Evolutionary conservation across 2,329 filamentous ascomycete genomes (phyloP), one percentile per base, ranked within the genome.

Genomic region (Beauveria varroae): DNA sequence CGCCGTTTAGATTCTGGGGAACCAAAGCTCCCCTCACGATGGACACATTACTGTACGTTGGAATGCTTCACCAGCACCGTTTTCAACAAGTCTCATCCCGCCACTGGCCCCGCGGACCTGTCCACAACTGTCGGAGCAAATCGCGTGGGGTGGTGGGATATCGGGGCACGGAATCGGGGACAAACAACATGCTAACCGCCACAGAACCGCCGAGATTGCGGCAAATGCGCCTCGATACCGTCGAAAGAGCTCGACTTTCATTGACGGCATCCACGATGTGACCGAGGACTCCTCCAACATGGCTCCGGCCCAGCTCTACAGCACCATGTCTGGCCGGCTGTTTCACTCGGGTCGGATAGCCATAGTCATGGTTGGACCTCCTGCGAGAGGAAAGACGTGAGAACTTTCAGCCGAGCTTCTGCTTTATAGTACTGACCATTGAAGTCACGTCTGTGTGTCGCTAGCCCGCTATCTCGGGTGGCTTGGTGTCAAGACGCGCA

Each of bases 321-420:
- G 92, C 74, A 99, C 95, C 58, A 96, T 98, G 83, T 98, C 93
- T 53, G 95, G 95, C 54, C 86, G 95, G 47, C 86, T 99, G 34
- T 99, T 99, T 73, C 95, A 99, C 75, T 97, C 95, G 24, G 95
- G 95, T 53, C 87, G 93, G 62, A 99, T 99, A 72, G 93, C 93
- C 53, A 98, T 99, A 68, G 93, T 95, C 66, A 97, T 96, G 73
- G 95, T 98, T 67, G 95, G 95, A 26, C 84, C 97, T 34, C 95
- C 95, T 47, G 95, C 95, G 44, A 87, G 95, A 70, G 95, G 95
- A 64, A 99, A 99, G 78, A 99, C 95, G 83, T 91, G 76, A 73
- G 87, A 43, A 41, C 2, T 28, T 1, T 14, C 8, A 7, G 20
- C 2, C 37, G 24, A 10, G 9, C 8, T 24, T 34, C 37, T 28